A percentile compares a stretch with the other conserved stretches of the same genome.
Evolutionary conservation across 2,329 filamentous ascomycete species (phyloP).

Genomic region (Trichoderma sp.): DNA sequence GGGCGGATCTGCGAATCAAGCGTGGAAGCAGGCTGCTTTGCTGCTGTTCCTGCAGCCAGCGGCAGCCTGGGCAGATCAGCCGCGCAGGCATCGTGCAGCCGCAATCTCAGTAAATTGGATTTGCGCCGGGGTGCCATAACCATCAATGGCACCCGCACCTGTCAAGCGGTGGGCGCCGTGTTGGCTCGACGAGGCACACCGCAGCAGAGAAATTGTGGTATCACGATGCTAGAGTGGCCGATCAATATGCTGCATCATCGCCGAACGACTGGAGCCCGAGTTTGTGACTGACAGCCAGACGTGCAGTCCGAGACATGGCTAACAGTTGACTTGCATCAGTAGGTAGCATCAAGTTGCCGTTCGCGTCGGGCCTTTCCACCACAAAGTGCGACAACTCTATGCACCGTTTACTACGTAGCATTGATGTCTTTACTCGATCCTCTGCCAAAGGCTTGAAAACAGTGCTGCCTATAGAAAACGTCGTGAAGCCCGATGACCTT

Average conservation of each 20-base stretch:
- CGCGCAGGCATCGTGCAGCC: conserved; percentile 17
- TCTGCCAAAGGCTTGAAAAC: background rate
- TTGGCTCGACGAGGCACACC: background rate
- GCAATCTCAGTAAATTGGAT: conserved; percentile 21
- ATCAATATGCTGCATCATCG: background rate
- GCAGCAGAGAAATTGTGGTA: background rate
- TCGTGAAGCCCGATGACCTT: background rate
- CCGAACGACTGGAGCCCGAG: background rate
- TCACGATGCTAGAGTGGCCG: background rate
- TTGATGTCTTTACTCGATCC: background rate
- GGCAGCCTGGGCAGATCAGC: conserved; percentile 22
- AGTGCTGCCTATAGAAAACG: background rate
- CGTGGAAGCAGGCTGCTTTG: background rate
- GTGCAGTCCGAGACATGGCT: conserved; percentile 2
- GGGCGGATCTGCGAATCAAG: background rate
- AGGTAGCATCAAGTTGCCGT: background rate
- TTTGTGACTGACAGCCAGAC: background rate
- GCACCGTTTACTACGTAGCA: background rate
- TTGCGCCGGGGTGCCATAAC: background rate
- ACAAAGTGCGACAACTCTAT: background rate
- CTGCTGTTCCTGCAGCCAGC: conserved; percentile 5
- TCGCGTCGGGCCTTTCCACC: background rate
- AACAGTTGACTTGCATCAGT: background rate
- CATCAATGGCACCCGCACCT: background rate
- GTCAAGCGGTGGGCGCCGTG: background rate